Percentiles rank a stretch among this genome's conserved stretches.
Conservation (phyloP, 1,284 basidiomycete genomes). For the Calocybe gambosa region DNA sequence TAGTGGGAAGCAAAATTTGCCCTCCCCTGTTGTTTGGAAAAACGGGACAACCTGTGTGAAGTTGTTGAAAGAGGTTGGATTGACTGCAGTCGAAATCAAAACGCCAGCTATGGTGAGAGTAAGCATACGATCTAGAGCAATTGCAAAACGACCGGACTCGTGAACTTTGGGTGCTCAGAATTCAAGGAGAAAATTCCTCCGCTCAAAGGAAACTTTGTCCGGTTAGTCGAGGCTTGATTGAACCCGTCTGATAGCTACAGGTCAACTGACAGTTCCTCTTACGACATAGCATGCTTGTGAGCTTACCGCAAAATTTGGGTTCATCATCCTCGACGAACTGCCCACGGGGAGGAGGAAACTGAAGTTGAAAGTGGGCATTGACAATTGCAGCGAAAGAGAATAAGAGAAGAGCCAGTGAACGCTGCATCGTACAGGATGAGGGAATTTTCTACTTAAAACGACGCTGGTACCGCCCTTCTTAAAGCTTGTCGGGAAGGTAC, state of each 20-base stretch:
- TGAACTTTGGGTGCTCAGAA: constrained; percentile 55
- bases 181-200: constrained; percentile 49
- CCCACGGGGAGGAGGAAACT: constrained; percentile 60
- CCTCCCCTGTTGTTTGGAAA: constrained; percentile 47
- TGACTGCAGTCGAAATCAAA: constrained; percentile 45
- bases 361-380: constrained; percentile 65
- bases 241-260: constrained; percentile 42
- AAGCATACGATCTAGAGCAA: background rate
- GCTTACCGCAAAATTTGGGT: constrained; percentile 49
- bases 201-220: constrained; percentile 59
- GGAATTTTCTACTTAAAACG: background rate
- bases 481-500: background rate
- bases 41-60: constrained; percentile 54
- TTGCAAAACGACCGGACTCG: constrained; percentile 31
- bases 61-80: constrained; percentile 52
- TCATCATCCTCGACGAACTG: constrained; percentile 53
- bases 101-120: constrained; percentile 39
- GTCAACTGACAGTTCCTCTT: background rate
- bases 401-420: constrained; percentile 15
- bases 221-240: constrained; percentile 33
- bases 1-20: constrained; percentile 56
- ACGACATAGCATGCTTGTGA: background rate
- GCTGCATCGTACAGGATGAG: constrained; percentile 16
- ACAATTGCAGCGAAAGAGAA: constrained; percentile 29
- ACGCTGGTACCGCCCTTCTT: background rate